These are phyloP conservation scores for Botrytis aclada DNA, from an alignment of 2,329 filamentous ascomycete genomes.

Conservation along the genomic window DNA sequence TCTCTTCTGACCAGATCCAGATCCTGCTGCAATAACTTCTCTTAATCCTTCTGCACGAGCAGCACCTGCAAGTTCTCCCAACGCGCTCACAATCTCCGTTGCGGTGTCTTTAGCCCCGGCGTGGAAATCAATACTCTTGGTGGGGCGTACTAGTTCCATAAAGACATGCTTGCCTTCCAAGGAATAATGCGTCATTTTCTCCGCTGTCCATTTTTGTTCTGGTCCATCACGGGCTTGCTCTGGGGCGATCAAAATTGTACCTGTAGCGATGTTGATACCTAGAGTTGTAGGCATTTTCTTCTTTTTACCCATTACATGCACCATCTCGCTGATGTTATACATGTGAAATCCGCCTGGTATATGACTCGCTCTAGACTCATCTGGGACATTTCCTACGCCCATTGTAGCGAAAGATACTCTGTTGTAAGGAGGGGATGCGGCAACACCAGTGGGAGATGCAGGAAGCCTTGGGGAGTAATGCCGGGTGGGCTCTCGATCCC, in stretches of 20 bases:
- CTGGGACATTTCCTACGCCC: slow-evolving; percentile 45
- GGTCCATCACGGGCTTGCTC: slow-evolving; percentile 80
- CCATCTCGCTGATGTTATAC: slow-evolving; percentile 97
- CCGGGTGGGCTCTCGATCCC: slow-evolving; percentile 27
- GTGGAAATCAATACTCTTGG: slow-evolving; percentile 94
- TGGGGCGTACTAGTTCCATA: slow-evolving; percentile 84
- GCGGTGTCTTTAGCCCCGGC: slow-evolving; percentile 96
- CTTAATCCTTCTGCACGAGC: slow-evolving; percentile 77
- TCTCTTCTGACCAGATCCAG: slow-evolving; percentile 69
- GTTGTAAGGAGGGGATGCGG: slow-evolving; percentile 54
- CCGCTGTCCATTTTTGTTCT: slow-evolving; percentile 88
- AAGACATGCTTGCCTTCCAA: slow-evolving; percentile 98
- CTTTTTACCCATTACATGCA: slow-evolving; percentile 87
- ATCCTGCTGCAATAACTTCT: slow-evolving; percentile 80
- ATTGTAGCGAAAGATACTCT: slow-evolving; percentile 40
- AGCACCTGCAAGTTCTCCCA: slow-evolving; percentile 87
- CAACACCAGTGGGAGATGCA: slow-evolving; percentile 40
- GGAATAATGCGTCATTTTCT: slow-evolving; percentile 95
- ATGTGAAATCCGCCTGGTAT: slow-evolving; percentile 84
- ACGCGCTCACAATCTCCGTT: slow-evolving; percentile 81
- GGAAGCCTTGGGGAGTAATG: slow-evolving; percentile 39
- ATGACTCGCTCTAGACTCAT: slow-evolving; percentile 41
- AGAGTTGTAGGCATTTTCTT: slow-evolving; percentile 98
- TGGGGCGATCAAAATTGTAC: slow-evolving; percentile 85
- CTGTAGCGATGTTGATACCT: slow-evolving; percentile 87